Evolutionary conservation across 2,329 filamentous ascomycete genomes (phyloP).

Genomic region (Xylariales sp.): DNA sequence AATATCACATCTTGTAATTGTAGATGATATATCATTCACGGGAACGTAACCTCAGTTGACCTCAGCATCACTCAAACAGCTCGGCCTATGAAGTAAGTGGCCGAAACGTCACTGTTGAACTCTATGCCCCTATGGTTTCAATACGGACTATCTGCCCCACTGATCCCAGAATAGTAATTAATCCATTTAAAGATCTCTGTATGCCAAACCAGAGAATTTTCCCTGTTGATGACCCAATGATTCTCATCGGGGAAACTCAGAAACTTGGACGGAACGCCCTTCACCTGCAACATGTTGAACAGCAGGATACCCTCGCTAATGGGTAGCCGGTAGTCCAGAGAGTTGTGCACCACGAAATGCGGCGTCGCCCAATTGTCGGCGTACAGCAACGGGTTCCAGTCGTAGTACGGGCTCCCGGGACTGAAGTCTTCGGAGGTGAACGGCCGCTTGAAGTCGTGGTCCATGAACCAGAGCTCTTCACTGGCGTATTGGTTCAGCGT

Average conservation of each 20-base stretch:
- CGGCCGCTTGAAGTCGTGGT: constrained; percentile 43
- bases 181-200: constrained; percentile 64
- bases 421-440: constrained; percentile 36
- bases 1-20: too few species aligned
- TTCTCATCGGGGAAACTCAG: constrained; percentile 69
- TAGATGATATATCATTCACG: too few species aligned
- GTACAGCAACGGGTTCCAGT: constrained; percentile 43
- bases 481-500: constrained; percentile 29
- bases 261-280: constrained; percentile 61
- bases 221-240: constrained; percentile 65
- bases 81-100: too few species aligned
- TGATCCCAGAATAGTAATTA: constrained; percentile 45
- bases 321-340: constrained; percentile 62
- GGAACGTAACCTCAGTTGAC: too few species aligned
- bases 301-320: constrained; percentile 63
- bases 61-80: too few species aligned
- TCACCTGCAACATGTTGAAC: constrained; percentile 64
- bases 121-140: too few species aligned
- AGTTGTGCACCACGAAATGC: constrained; percentile 66
- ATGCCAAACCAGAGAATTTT: constrained; percentile 67
- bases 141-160: too few species aligned
- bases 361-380: constrained; percentile 61
- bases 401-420: constrained; percentile 35
- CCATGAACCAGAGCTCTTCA: constrained; percentile 32
- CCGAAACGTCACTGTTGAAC: too few species aligned